Conservation (phyloP, 441 rosid genomes). For the Euphorbia corollata region DNA sequence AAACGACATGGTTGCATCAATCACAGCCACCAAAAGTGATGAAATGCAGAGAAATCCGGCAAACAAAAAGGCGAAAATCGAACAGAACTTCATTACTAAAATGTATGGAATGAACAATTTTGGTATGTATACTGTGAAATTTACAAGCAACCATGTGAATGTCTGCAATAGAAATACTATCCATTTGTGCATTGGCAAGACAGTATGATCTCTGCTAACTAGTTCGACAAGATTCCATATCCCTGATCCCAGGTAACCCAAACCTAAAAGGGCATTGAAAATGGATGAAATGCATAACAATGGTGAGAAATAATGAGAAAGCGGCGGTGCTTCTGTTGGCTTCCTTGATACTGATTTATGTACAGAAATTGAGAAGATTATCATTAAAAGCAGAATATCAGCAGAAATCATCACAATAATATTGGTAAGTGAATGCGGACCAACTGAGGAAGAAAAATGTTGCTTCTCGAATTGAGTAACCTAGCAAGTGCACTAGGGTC, state of each 20-base stretch:
- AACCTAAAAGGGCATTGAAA: conserved; percentile 29
- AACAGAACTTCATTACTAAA: conserved; percentile 22
- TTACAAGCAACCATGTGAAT: too few species aligned
- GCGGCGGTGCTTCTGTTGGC: background rate
- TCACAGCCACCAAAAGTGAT: conserved; percentile 25
- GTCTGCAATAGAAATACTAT: conserved; percentile 27
- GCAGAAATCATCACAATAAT: conserved; percentile 23
- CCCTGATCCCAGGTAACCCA: conserved; percentile 28
- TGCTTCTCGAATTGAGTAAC: too few species aligned
- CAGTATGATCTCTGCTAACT: conserved; percentile 12
- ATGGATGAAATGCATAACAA: conserved; percentile 19
- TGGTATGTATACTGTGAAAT: background rate
- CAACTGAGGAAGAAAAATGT: conserved; percentile 16
- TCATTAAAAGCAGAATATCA: conserved; percentile 25
- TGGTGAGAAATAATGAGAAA: conserved; percentile 6
- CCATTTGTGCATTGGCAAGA: conserved; percentile 30
- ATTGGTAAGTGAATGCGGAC: conserved; percentile 25
- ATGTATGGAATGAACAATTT: conserved; percentile 11
- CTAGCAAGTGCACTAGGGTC: too few species aligned
- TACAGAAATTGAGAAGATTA: conserved; percentile 14
- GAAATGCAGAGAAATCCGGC: conserved; percentile 33
- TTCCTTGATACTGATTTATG: conserved; percentile 19
- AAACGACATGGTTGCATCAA: conserved; percentile 7
- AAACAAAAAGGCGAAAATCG: conserved; percentile 21
- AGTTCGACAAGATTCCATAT: conserved; percentile 25